Base-by-base conservation (phyloP, 2,329 filamentous ascomycete species). In the Xylaria sp. region DNA sequence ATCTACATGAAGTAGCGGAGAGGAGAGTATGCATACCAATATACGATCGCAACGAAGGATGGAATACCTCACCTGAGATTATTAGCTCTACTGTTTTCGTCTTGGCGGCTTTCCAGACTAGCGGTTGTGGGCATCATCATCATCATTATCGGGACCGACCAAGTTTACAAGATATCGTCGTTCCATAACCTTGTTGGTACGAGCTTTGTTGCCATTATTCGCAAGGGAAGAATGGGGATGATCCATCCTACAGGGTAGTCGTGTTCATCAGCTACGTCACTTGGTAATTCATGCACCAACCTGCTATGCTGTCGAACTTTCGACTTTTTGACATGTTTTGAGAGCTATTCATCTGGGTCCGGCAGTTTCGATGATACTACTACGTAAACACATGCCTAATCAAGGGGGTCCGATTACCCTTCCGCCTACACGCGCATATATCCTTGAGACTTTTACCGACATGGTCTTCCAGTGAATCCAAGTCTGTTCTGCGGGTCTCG, bases 1-100 rank as follows among this genome's bases (percentile, higher is more conserved):
- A 60, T 60, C 16, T 48, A 35, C 21, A 58, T 27, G 21, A 58
- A 40, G 54, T 40, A 44, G 55, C 23, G 42, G 42, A 60, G 27
- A 4, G 16, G 16, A 21, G 25, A 42, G 54, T 18, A 21, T 40
- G 32, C 8, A 29, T 27, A 44, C 55, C 37, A 18, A 29, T 29
- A 58, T 32, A 44, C 37, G 37, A 47, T 58, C 51, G 10, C 10
- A 47, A 44, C 35, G 5, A 57, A 57, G 54, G 54, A 42, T 42
- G 35, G 18, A 40, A 57, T 42, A 42, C 37, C 35, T 42, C 54
- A 42, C 54, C 23, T 42, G 35, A 57, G 12, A 27, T 40, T 8
- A 10, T 21, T 12, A 27, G 13, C 12, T 5, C 12, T 42, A 18
- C 54, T 18, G 10, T 23, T 54, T 5, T 57, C 35, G 37, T 42